phyloP scores from a whole-genome alignment of 257 asterid species.

The Coffea eugenioides region DNA sequence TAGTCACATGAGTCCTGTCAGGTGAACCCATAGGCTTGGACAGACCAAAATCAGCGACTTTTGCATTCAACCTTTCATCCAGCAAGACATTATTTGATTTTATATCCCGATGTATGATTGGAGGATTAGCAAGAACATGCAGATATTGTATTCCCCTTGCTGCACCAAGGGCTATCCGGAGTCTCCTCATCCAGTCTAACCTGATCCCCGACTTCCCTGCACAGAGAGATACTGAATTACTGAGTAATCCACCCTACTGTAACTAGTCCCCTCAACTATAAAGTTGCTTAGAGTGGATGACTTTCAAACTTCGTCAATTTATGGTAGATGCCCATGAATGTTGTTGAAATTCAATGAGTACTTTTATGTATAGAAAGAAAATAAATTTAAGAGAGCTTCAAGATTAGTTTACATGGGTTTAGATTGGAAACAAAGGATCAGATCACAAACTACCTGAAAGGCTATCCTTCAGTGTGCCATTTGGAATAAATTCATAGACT shows the following conservation, averaged over 20 bases:
- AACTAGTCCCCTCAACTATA: neutral
- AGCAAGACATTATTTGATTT: conserved; percentile 77
- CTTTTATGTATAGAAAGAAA: neutral
- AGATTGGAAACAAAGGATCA: neutral
- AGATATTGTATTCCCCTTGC: conserved; percentile 85
- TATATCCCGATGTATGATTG: conserved; percentile 89
- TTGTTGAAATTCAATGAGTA: neutral
- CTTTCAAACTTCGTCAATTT: neutral
- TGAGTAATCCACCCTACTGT: neutral
- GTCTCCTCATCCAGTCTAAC: conserved; percentile 88
- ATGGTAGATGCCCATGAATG: neutral
- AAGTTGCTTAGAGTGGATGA: neutral
- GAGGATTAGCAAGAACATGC: conserved; percentile 87
- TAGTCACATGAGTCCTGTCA: conserved; percentile 70
- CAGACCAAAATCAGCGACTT: conserved; percentile 96
- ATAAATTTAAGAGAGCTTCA: neutral
- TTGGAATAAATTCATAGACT: conserved; percentile 69
- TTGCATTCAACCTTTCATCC: conserved; percentile 70
- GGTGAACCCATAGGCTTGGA: conserved; percentile 65
- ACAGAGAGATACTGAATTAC: neutral
- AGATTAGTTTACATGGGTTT: neutral
- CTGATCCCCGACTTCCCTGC: conserved; percentile 72
- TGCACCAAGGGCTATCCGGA: conserved; percentile 76
- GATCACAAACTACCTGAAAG: conserved; percentile 55
- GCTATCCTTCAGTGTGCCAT: conserved; percentile 82